Percentiles rank a stretch among this genome's conserved stretches.
These are phyloP conservation scores for Neopestalotiopsis rosae DNA, from an alignment of 2,329 filamentous ascomycete genomes.

Conservation along the genomic window DNA sequence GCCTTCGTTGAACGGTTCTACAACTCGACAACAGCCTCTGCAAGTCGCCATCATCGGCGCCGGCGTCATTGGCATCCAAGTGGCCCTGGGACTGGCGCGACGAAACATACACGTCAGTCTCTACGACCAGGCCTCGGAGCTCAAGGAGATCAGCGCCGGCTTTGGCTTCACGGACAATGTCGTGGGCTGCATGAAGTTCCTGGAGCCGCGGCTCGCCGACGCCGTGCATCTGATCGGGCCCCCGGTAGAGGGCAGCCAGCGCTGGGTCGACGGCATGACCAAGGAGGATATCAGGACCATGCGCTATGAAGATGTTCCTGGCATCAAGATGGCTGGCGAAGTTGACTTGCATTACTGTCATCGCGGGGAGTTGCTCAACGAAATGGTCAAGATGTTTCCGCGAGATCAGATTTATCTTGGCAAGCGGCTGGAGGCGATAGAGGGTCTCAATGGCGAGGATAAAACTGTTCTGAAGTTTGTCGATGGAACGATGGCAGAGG, in stretches of 20 bases:
- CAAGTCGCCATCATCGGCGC: constrained; percentile 51
- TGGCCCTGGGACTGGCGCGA: constrained; percentile 47
- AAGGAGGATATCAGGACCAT: constrained; percentile 29
- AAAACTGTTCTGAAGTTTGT: not conserved
- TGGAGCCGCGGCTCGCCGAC: constrained; percentile 38
- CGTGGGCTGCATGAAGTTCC: constrained; percentile 44
- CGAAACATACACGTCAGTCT: constrained; percentile 43
- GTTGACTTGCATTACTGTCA: not conserved
- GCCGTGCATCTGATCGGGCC: constrained; percentile 32
- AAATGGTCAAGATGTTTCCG: constrained; percentile 22
- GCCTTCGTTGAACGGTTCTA: not conserved
- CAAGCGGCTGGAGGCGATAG: constrained; percentile 18
- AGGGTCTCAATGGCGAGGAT: constrained; percentile 33
- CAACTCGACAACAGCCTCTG: constrained; percentile 17
- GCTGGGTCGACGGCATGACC: constrained; percentile 33
- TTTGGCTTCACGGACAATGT: constrained; percentile 52
- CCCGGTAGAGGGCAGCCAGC: constrained; percentile 24
- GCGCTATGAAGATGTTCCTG: not conserved
- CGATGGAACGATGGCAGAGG: not conserved
- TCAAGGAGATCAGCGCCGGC: constrained; percentile 50
- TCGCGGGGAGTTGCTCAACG: not conserved
- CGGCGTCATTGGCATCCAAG: constrained; percentile 51
- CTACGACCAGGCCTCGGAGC: constrained; percentile 46
- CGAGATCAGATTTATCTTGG: constrained; percentile 32
- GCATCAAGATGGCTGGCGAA: not conserved